Evolutionary conservation across 345 rosid genomes (phyloP).

Genomic region (Clausena lansium): DNA sequence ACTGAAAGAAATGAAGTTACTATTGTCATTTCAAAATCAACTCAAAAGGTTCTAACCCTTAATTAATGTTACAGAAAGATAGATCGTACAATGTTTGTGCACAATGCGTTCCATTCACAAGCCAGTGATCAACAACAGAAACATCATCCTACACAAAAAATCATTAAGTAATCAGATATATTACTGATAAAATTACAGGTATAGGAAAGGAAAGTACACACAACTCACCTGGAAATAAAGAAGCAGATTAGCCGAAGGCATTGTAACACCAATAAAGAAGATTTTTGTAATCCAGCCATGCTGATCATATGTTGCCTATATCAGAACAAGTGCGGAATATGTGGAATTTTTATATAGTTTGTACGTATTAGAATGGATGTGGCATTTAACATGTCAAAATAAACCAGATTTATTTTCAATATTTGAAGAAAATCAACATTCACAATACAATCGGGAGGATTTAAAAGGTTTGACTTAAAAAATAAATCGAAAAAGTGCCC

Average conservation of each 20-base stretch:
- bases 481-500: too few relatives aligned
- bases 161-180: neutral
- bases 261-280: conserved; percentile 84
- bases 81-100: conserved; percentile 59
- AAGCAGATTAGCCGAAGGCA: conserved; percentile 82
- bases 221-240: conserved; percentile 81
- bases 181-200: neutral
- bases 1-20: conserved; percentile 29
- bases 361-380: too few relatives aligned
- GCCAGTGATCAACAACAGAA: conserved; percentile 70
- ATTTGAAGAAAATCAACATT: too few relatives aligned
- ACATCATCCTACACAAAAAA: conserved; percentile 54
- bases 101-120: conserved; percentile 78
- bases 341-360: neutral
- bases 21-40: neutral
- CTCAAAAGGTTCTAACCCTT: neutral
- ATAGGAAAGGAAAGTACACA: neutral
- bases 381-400: too few relatives aligned
- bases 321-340: neutral
- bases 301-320: conserved; percentile 65
- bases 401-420: too few relatives aligned
- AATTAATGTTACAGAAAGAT: neutral
- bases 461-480: too few relatives aligned
- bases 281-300: conserved; percentile 87
- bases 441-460: too few relatives aligned